Base-by-base conservation (phyloP, 495 filamentous ascomycete species). In the Trichoderma erinaceum region DNA sequence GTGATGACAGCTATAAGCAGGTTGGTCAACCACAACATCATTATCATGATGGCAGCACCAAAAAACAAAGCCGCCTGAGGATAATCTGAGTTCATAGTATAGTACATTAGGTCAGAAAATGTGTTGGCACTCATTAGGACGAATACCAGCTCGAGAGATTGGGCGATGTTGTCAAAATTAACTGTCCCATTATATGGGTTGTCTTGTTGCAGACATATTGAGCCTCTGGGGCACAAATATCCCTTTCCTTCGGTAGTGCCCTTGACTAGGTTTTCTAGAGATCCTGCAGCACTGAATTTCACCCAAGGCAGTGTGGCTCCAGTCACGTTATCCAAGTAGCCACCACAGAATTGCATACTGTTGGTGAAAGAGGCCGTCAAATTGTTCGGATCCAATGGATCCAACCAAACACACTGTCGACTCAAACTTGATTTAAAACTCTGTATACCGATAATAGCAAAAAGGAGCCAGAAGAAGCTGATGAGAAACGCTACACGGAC, bases 121-220 rank as follows among this genome's bases (percentile, higher is more conserved):
- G 95, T 98, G 77, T 99, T 99, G 18, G 92, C 92, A 71, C 90
- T 96, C 92, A 99, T 97, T 71, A 98, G 87, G 46, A 99, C 92
- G 76, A 99, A 99, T n/a, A 99, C 94, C 61, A 97, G 78, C 78
- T 98, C 92, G 38, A 97, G 78, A 2, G 93, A 96, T 66, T 97
- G 87, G 10, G 92, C 73, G 41, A 98, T 96, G 73, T 98, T 95
- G 75, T 99, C 94, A 74, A 97, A 99, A 77, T 90, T 94, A 72
- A 97, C 83, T 3, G 95, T 98, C 61, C 87, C 88, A 66, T 90
- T 91, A 79, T 87, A 96, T 0, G 94, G 96, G 70, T 91, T 96
- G 11, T 76, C 70, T 63, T 88, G 87, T 76, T 93, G 86, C 32
- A 97, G 82, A 74, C 95, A 99, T 10, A 88, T 72, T 12, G 94